phyloP scores from a whole-genome alignment of 495 filamentous ascomycete genomes.

The Aspergillus taichungensis region DNA sequence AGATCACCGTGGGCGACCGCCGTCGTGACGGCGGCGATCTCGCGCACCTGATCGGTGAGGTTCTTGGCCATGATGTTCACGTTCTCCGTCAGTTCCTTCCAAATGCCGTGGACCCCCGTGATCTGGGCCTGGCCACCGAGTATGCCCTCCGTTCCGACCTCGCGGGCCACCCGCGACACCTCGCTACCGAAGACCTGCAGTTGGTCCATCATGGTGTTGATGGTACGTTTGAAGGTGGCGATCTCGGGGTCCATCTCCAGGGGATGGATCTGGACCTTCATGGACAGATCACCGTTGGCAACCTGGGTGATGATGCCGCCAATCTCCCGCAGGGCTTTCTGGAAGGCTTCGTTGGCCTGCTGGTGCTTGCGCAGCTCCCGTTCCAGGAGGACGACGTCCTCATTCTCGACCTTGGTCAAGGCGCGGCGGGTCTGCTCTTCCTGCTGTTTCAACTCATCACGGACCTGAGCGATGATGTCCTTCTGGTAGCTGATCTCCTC shows the following conservation, averaged over 20 bases:
- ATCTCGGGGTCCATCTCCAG: constrained; percentile 99
- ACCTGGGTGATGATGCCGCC: constrained; percentile 94
- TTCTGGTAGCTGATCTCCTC: constrained; percentile 68
- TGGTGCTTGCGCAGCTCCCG: constrained; percentile 92
- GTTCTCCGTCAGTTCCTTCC: constrained; percentile 96
- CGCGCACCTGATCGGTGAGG: constrained; percentile 79
- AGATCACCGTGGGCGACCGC: constrained; percentile 95
- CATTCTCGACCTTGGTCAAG: constrained; percentile 49
- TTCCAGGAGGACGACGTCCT: constrained; percentile 64
- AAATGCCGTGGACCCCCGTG: constrained; percentile 90
- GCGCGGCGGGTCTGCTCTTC: constrained; percentile 49
- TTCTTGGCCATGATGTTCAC: constrained; percentile 97
- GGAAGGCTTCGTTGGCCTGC: constrained; percentile 97
- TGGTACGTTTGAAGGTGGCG: constrained; percentile 94
- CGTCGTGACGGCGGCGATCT: constrained; percentile 93
- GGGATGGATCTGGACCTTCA: constrained; percentile 94
- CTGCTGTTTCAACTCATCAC: constrained; percentile 55
- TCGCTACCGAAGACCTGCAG: constrained; percentile 95
- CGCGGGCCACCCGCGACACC: constrained; percentile 90
- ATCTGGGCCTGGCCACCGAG: constrained; percentile 96
- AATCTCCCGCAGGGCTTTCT: constrained; percentile 93
- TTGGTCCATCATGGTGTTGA: constrained; percentile 99
- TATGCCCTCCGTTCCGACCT: constrained; percentile 94
- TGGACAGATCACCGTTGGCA: constrained; percentile 90
- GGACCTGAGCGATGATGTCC: constrained; percentile 59